These are phyloP conservation scores for Serendipita vermifera DNA, from an alignment of 768 basidiomycete genomes.

Conservation along the genomic window DNA sequence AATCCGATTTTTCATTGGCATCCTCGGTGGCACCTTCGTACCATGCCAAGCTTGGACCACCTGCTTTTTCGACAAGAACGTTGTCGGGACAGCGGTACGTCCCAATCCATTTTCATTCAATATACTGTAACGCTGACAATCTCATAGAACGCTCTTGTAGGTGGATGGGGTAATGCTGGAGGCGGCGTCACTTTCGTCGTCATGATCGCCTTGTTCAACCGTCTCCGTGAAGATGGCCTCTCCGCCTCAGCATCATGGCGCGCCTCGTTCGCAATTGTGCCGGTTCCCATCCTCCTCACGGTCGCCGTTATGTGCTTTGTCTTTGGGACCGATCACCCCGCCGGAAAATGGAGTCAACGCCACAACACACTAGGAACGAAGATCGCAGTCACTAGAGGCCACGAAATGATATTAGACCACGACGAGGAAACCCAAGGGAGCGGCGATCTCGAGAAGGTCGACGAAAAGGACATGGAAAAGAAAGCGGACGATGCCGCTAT, in stretches of 20 bases:
- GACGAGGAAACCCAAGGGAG: constrained; percentile 13
- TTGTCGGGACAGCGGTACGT: constrained; percentile 27
- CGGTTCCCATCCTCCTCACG: constrained; percentile 37
- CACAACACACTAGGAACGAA: constrained; percentile 28
- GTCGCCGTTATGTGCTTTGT: constrained; percentile 30
- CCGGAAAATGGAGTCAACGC: constrained; percentile 39
- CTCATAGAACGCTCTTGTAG: constrained; percentile 41
- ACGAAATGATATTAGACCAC: neutral
- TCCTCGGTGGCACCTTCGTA: constrained; percentile 48
- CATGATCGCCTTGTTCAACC: constrained; percentile 41
- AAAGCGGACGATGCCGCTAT: constrained; percentile 18
- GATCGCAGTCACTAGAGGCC: constrained; percentile 14
- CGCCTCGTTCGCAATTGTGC: constrained; percentile 42
- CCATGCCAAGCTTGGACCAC: constrained; percentile 52
- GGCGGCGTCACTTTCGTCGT: constrained; percentile 42
- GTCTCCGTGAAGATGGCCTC: constrained; percentile 22
- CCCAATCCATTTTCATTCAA: neutral
- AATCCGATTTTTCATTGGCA: constrained; percentile 28
- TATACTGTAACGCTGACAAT: constrained; percentile 15
- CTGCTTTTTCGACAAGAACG: constrained; percentile 41
- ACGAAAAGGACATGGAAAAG: constrained; percentile 20
- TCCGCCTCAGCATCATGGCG: constrained; percentile 37
- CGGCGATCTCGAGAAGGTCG: constrained; percentile 18
- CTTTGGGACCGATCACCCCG: constrained; percentile 42
- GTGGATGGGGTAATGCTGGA: constrained; percentile 39